Conservation (phyloP, 495 filamentous ascomycete species). For the Bathelium albidoporum region DNA sequence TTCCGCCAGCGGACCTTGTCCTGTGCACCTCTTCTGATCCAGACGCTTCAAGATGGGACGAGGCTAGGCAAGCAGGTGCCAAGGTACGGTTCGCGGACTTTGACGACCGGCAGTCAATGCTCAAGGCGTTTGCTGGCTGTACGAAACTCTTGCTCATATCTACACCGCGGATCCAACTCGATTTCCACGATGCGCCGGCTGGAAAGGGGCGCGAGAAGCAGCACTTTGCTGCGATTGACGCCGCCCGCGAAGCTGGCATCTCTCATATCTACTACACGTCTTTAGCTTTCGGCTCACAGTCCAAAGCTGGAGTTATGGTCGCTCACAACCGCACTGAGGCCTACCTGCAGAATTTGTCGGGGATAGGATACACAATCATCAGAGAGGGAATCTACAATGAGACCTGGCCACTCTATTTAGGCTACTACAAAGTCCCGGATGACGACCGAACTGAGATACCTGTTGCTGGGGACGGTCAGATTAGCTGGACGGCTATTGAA, state of each 20-base stretch:
- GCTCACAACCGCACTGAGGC: conserved; percentile 55
- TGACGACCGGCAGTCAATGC: conserved; percentile 25
- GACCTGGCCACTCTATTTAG: conserved; percentile 59
- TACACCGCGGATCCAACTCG: conserved; percentile 28
- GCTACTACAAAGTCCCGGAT: conserved; percentile 41
- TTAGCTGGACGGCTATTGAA: conserved; percentile 36
- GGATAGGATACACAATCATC: conserved; percentile 41
- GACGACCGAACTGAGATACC: conserved; percentile 26
- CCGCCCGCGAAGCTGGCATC: conserved; percentile 47
- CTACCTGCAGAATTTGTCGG: conserved; percentile 35
- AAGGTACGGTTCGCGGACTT: conserved; percentile 35
- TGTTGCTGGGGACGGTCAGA: conserved; percentile 33
- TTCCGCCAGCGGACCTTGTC: conserved; percentile 28
- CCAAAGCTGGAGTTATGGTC: conserved; percentile 52
- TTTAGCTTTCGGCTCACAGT: conserved; percentile 46
- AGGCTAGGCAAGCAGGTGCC: conserved; percentile 18
- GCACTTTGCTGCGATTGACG: conserved; percentile 47
- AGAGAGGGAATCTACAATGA: conserved; percentile 59
- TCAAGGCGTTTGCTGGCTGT: conserved; percentile 35
- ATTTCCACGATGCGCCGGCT: conserved; percentile 25
- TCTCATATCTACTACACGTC: conserved; percentile 58
- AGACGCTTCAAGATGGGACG: conserved; percentile 19
- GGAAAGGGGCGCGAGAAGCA: conserved; percentile 33
- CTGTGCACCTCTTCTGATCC: conserved; percentile 23
- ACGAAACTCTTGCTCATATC: conserved; percentile 43